Conservation (phyloP, 1,139 yeast genomes). For the Magnusiomyces paraingens region DNA sequence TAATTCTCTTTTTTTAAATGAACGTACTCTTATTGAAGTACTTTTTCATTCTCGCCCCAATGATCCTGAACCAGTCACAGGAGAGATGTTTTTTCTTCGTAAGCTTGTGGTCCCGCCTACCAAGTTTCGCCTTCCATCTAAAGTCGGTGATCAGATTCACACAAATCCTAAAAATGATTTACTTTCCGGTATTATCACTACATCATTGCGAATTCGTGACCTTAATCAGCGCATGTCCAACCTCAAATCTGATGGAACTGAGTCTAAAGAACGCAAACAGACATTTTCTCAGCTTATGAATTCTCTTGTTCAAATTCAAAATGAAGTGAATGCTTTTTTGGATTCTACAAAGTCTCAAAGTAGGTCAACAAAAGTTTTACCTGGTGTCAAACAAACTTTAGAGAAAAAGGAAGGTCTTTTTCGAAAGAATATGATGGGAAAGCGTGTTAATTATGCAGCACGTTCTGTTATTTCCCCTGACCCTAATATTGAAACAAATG, state of each 20-base stretch:
- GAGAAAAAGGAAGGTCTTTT: slow-evolving; percentile 98
- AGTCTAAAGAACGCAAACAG: slow-evolving; percentile 64
- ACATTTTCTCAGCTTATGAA: slow-evolving; percentile 89
- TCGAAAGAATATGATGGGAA: slow-evolving; percentile 99
- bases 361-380: slow-evolving; percentile 67
- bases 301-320: slow-evolving; percentile 88
- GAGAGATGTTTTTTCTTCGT: slow-evolving; percentile 90
- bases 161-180: slow-evolving; percentile 91
- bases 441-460: slow-evolving; percentile 98
- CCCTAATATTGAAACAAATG: slow-evolving; percentile 95
- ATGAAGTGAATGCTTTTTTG: slow-evolving; percentile 88
- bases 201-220: slow-evolving; percentile 78
- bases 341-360: slow-evolving; percentile 87
- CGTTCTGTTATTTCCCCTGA: slow-evolving; percentile 99
- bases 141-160: slow-evolving; percentile 92
- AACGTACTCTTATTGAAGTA: slow-evolving; percentile 37
- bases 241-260: slow-evolving; percentile 59
- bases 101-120: slow-evolving; percentile 93
- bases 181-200: slow-evolving; percentile 68
- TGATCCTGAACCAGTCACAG: slow-evolving; percentile 44
- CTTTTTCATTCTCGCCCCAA: slow-evolving; percentile 76
- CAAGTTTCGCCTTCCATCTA: slow-evolving; percentile 92
- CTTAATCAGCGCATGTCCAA: slow-evolving; percentile 59
- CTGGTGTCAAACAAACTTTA: slow-evolving; percentile 95
- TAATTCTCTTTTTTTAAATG: slow-evolving; percentile 66